phyloP scores from a whole-genome alignment of 177 flowering plant species.

The Vitis hybrid region DNA sequence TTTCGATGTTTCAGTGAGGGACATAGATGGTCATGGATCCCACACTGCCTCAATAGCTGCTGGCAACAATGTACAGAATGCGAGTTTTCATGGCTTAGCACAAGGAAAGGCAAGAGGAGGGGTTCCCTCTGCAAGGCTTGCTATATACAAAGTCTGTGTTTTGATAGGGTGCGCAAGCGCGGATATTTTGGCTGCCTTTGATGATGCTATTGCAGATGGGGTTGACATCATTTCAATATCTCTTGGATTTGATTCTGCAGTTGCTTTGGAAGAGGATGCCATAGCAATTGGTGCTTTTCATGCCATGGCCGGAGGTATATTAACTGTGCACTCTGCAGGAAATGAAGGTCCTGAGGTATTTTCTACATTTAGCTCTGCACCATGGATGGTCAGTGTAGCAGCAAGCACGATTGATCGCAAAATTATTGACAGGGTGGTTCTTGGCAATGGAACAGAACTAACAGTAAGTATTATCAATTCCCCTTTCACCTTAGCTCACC shows the following conservation, averaged over 20 bases:
- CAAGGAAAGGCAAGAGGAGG: conserved; percentile 26
- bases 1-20: too few species aligned
- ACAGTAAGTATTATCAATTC: background rate
- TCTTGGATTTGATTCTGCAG: background rate
- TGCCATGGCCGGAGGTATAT: conserved; percentile 15
- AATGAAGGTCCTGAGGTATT: conserved; percentile 12
- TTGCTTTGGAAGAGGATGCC: background rate
- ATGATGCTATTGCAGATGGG: conserved; percentile 7
- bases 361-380: conserved; percentile 13
- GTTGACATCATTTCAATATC: background rate
- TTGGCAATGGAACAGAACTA: conserved; percentile 16
- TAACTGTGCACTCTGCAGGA: conserved; percentile 6
- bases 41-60: conserved; percentile 13
- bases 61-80: conserved; percentile 1
- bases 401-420: conserved; percentile 29
- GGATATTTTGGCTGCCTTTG: conserved; percentile 13
- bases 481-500: too few species aligned
- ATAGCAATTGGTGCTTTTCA: conserved; percentile 26
- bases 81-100: conserved; percentile 13
- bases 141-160: conserved; percentile 16
- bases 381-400: conserved; percentile 32
- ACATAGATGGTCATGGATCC: too few species aligned
- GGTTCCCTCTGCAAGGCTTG: conserved; percentile 21
- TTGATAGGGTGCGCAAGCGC: background rate
- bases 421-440: conserved; percentile 16